Percentiles rank a stretch among this genome's conserved stretches.
Evolutionary conservation across 2,329 filamentous ascomycete genomes (phyloP).

Genomic region (Diaporthe sp.): DNA sequence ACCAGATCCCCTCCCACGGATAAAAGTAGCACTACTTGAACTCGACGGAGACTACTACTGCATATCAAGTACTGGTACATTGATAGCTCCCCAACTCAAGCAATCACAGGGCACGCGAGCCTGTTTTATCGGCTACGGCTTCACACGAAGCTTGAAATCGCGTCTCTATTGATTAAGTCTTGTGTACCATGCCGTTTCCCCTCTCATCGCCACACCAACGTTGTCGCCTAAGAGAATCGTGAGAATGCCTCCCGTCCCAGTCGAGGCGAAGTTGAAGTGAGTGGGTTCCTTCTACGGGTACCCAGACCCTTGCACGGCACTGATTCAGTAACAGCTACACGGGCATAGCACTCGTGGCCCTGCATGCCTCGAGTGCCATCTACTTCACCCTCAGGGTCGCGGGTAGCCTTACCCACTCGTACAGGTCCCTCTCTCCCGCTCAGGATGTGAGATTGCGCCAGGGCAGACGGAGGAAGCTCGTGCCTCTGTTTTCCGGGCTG

Average conservation of each 20-base stretch:
- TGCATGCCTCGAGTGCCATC: conserved; percentile 42
- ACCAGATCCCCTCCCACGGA: neutral
- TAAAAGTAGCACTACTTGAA: neutral
- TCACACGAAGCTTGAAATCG: neutral
- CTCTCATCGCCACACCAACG: neutral
- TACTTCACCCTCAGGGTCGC: conserved; percentile 48
- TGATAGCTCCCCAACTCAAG: neutral
- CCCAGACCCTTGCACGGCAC: neutral
- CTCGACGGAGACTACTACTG: fast-evolving
- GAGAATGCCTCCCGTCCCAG: conserved; percentile 38
- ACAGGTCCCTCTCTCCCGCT: conserved; percentile 46
- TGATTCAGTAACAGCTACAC: conserved; percentile 42
- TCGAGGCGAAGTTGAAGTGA: conserved; percentile 40
- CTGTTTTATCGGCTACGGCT: neutral
- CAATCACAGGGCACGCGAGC: conserved; percentile 8
- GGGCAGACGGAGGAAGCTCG: conserved; percentile 45
- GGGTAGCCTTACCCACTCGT: conserved; percentile 48
- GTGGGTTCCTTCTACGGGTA: conserved; percentile 6
- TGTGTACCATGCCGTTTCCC: too few species aligned
- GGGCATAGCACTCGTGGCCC: conserved; percentile 43
- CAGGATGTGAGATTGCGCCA: conserved; percentile 49
- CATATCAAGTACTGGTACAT: neutral
- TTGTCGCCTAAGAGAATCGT: neutral
- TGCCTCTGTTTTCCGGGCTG: conserved; percentile 47
- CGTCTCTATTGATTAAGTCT: neutral